Base-by-base conservation (phyloP, 129 eudicot species). In the Scalesia atractyloides region DNA sequence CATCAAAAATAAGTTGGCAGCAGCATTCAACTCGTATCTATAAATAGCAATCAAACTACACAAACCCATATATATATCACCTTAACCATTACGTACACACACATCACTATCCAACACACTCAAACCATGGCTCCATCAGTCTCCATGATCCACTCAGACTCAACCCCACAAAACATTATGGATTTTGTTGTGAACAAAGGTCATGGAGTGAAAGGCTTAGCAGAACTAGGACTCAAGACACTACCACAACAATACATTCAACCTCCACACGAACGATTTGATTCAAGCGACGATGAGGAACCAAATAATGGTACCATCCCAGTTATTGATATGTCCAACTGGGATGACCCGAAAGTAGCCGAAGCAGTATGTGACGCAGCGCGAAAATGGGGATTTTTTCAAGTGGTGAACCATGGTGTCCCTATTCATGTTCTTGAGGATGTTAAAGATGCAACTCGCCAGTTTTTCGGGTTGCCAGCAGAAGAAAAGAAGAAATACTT, bases 351-450 rank as follows among this genome's bases (percentile, higher is more conserved):
- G 2, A 75, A 69, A 9, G 82, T 83, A 1, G 88, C 76, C 0
- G 59, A 73, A n/a, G 70, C 72, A 5, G 69, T 89, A 43, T 84
- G 96, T 37, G 79, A 80, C 12, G 96, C 96, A 0, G 85, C 96
- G 2, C 74, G 59, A 24, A 84, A 80, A 51, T 79, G 87, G 91
- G 96, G 96, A 10, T 88, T 88, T 75, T 85, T 88, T 77, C 88
- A 85, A 74, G 74, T 88, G 13, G 79, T 85, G 15, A 85, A 88
- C 82, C 91, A 85, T 76, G 86, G 91, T 5, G 80, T 88, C n/a
- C 83, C 86, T n/a, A 6, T 67, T 59, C 84, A 68, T 37, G 85
- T 86, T 69, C 82, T 88, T 48, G 89, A 88, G 41, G 70, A 77
- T 64, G 96, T 83, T 33, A 83, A 81, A 71, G 53, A 79, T 19